Base-by-base conservation (phyloP, 2,329 filamentous ascomycete species). In the Colletotrichum brevisporum region DNA sequence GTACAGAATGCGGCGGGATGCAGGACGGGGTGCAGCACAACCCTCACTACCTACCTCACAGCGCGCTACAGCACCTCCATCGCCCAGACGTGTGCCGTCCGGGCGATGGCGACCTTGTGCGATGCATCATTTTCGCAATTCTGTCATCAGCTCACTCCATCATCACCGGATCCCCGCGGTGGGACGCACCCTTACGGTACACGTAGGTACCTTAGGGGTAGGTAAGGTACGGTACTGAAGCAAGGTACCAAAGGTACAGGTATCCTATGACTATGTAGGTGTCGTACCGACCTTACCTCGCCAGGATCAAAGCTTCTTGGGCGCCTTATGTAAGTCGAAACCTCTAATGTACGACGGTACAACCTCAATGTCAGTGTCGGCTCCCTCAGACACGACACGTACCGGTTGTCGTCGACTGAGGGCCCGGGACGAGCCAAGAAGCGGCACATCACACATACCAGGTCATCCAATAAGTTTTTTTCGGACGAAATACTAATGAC, bases 131-230 rank as follows among this genome's bases (percentile, higher is more conserved):
- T 51, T 61, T 69, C 51, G 67, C 62, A 26, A 67, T 69, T 57
- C 62, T 69, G 66, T 60, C 62, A 66, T 69, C 66, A 69, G 66
- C 66, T 69, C 55, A 66, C 62, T 39, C 50, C 55, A 66, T 69
- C 66, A n/a, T n/a, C 41, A 12, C 24, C 27, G 51, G 47, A n/a
- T 36, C 24, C 63, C 39, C 51, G 41, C 43, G 26, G n/a, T 45
- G 60, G 39, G 15, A 36, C 31, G 31, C 31, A 10, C 31, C 8
- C 8, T 36, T 47, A 15, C 5, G 15, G 45, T 18, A 47, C 21
- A 24, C 21, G 45, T n/a, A n/a, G n/a, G n/a, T 18, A 47, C 45
- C 45, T 47, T n/a, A 36, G 31, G 31, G 31, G 31, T 36, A 36
- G 31, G 5, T 36, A 3, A 36, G 31, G 31, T 36, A 36, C 31